Base-by-base conservation (phyloP, 1,284 basidiomycete genomes). In the Ustilago tritici region DNA sequence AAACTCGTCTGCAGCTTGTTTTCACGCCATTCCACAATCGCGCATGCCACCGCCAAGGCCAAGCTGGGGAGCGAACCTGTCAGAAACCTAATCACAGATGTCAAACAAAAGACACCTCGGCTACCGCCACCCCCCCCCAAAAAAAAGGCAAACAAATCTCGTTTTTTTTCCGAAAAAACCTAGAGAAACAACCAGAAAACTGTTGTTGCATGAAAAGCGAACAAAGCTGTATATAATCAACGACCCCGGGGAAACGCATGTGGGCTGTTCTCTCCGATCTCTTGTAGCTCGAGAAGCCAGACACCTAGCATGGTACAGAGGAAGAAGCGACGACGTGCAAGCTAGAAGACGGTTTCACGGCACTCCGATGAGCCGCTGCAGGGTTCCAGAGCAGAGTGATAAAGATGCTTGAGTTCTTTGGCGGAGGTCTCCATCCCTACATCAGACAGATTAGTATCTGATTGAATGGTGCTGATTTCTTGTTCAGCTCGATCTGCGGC, bases 41-140 rank as follows among this genome's bases (percentile, higher is more conserved):
- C n/a, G 11, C 14, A 28, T 36, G 43, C 28, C 12, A 41, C n/a
- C 15, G 35, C 28, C 31, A 46, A 43, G 43, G 41, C 58, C 58
- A 46, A 54, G 56, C 35, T 49, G 47, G n/a, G 23, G 60, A 41
- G 32, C 62, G 49, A 61, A 59, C 12, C 69, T 72, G 70, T 72
- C 70, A 67, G 54, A 72, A 61, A 40, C 61, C 70, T 72, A 41
- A 67, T 72, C 69, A 71, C 57, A 12, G 32, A 41, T 34, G 55
- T 61, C 59, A 19, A 61, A 65, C 62, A 70, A 47, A 50, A 23
- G n/a, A 38, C 47, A 32, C 23, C 56, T 50, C 49, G 49, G 56
- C 31, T 19, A 49, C 17, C 3, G 14, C 28, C 41, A 28, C 23
- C 23, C n/a, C 28, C 41, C 3, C 23, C 23, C 23, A 28, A 28